Percentiles rank a stretch among this genome's conserved stretches.
Conservation (phyloP, 73 alveolate genomes). For the Urostyla sp. region DNA sequence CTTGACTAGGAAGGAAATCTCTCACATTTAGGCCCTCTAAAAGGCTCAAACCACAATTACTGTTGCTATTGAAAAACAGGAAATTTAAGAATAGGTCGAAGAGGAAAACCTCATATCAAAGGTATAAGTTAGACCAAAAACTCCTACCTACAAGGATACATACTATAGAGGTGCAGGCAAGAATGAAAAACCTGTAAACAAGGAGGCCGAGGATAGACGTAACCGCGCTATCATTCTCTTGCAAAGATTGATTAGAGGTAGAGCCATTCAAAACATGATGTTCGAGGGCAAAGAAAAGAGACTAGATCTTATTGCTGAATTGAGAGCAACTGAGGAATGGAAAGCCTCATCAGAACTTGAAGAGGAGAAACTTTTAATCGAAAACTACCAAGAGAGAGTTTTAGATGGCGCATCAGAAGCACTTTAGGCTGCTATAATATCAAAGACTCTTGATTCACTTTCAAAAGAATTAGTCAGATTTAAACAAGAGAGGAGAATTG, state of each 20-base stretch:
- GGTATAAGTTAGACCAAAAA: constrained; percentile 67
- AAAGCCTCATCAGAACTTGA: constrained; percentile 92
- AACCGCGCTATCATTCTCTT: constrained; percentile 85
- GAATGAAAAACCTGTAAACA: constrained; percentile 57
- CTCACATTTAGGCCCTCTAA: constrained; percentile 54
- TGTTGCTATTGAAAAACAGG: constrained; percentile 14
- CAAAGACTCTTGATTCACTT: constrained; percentile 93
- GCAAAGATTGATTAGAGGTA: constrained; percentile 96
- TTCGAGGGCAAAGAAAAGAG: constrained; percentile 98
- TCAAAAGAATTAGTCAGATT: constrained; percentile 95
- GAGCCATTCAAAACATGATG: constrained; percentile 97
- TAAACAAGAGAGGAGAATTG: constrained; percentile 96
- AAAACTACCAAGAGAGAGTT: constrained; percentile 95
- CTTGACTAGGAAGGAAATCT: constrained; percentile 44
- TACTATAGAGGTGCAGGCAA: constrained; percentile 64
- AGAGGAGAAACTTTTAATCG: constrained; percentile 89
- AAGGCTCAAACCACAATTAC: constrained; percentile 59
- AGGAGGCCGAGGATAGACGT: constrained; percentile 74
- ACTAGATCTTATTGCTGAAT: constrained; percentile 96
- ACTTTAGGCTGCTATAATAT: constrained; percentile 93
- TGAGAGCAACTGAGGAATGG: constrained; percentile 96
- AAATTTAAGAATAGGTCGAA: constrained; percentile 47
- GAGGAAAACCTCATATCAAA: constrained; percentile 32
- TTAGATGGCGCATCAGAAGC: constrained; percentile 98
- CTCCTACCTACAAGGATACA: constrained; percentile 51